A percentile compares a stretch with the other conserved stretches of the same genome.
Conservation (phyloP, 2,329 filamentous ascomycete genomes). For the Diaporthe eres region DNA sequence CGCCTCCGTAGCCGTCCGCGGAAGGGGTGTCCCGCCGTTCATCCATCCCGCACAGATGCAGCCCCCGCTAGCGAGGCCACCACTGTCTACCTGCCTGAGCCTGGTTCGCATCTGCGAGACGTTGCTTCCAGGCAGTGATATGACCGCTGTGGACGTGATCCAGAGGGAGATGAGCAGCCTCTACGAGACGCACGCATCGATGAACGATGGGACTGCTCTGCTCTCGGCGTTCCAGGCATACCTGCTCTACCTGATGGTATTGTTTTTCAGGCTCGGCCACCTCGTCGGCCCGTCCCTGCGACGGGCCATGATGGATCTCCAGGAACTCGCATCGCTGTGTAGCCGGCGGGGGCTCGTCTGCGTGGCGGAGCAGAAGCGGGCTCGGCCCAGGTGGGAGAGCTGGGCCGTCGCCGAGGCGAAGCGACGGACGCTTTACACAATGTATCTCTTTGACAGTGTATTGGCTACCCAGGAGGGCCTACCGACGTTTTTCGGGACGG, state of each 20-base stretch:
- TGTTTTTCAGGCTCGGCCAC: conserved; percentile 57
- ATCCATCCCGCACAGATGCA: conserved; percentile 57
- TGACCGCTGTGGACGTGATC: conserved; percentile 51
- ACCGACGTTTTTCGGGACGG: conserved; percentile 63
- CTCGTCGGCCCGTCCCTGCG: conserved; percentile 20
- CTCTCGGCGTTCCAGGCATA: conserved; percentile 67
- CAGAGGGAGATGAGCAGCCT: conserved; percentile 60
- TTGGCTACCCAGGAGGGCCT: conserved; percentile 59
- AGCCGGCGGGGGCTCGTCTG: conserved; percentile 56
- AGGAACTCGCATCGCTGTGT: conserved; percentile 56
- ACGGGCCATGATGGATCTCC: conserved; percentile 23
- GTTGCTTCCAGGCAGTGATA: conserved; percentile 52
- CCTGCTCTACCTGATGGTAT: conserved; percentile 64
- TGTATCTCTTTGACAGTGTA: conserved; percentile 64
- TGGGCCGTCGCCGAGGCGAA: conserved; percentile 69
- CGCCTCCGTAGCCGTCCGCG: conserved; percentile 52
- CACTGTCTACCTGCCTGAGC: conserved; percentile 58
- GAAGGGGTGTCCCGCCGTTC: conserved; percentile 58
- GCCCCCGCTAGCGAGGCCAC: conserved; percentile 43
- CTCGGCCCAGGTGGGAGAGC: conserved; percentile 63
- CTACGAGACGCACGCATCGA: conserved; percentile 47
- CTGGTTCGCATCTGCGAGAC: conserved; percentile 57
- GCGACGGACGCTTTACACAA: conserved; percentile 63
- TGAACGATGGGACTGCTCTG: conserved; percentile 48
- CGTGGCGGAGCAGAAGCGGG: conserved; percentile 44